phyloP scores from a whole-genome alignment of 768 basidiomycete species.

The Termitomyces sp. region DNA sequence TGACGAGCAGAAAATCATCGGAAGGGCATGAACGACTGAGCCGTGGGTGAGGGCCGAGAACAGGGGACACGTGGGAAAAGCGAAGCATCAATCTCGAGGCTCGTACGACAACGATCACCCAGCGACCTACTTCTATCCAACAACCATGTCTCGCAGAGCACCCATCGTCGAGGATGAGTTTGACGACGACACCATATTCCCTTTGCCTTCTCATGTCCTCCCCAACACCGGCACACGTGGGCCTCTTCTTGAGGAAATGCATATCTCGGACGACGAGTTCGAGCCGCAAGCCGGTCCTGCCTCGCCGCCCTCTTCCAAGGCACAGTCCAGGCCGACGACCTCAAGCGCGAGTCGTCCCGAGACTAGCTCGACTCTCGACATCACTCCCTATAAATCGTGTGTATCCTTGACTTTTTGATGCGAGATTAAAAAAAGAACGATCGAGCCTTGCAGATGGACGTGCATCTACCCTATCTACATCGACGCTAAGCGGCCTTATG shows the following conservation, averaged over 20 bases:
- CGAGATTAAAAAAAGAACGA: constrained; percentile 14
- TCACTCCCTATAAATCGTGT: constrained; percentile 82
- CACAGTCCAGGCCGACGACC: constrained; percentile 21
- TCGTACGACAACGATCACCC: constrained; percentile 10
- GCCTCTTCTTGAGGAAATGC: constrained; percentile 75
- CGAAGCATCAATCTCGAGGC: constrained; percentile 1
- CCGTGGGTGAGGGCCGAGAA: constrained; percentile 13
- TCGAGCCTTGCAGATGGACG: constrained; percentile 66
- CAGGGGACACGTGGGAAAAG: constrained; percentile 22
- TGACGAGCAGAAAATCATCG: constrained; percentile 30
- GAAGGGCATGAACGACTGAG: constrained; percentile 34
- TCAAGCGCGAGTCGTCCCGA: constrained; percentile 20
- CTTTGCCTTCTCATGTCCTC: constrained; percentile 64
- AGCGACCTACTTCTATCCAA: constrained; percentile 1
- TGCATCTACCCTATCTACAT: constrained; percentile 97
- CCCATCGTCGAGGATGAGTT: constrained; percentile 71
- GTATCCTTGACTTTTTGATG: constrained; percentile 22
- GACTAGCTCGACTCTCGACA: constrained; percentile 48
- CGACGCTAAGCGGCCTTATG: constrained; percentile 90
- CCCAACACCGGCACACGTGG: constrained; percentile 67
- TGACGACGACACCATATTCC: constrained; percentile 93
- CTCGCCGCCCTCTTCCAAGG: constrained; percentile 43
- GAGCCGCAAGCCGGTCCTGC: constrained; percentile 52
- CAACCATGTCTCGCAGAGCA: constrained; percentile 65
- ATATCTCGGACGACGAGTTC: constrained; percentile 50